phyloP scores from a whole-genome alignment of 169 alveolate species.

The Plasmodium gaboni region DNA sequence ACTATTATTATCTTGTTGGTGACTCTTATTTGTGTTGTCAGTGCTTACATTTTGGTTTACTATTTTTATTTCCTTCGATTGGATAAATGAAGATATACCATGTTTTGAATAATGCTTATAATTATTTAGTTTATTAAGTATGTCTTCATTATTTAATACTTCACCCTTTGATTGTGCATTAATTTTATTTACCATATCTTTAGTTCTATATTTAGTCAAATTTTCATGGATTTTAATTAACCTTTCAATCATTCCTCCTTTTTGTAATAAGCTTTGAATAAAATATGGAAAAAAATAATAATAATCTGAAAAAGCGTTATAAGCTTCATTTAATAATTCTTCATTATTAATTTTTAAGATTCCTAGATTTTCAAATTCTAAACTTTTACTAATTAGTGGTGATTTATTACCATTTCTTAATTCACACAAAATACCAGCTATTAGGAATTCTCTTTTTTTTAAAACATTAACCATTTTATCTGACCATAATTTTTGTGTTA shows the following conservation, averaged over 20 bases:
- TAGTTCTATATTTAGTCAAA: slow-evolving; percentile 53
- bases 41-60: neutral
- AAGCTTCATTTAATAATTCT: slow-evolving; percentile 40
- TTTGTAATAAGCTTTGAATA: slow-evolving; percentile 26
- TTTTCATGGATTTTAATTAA: slow-evolving; percentile 31
- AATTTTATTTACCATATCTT: slow-evolving; percentile 34
- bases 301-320: slow-evolving; percentile 52
- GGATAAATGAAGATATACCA: slow-evolving; percentile 7
- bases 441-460: slow-evolving; percentile 54
- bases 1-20: neutral
- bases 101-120: slow-evolving; percentile 37
- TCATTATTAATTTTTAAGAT: slow-evolving; percentile 52
- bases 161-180: slow-evolving; percentile 49
- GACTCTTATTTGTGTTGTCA: neutral
- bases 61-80: slow-evolving; percentile 1
- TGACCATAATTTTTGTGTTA: slow-evolving; percentile 54
- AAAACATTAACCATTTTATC: slow-evolving; percentile 51
- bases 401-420: slow-evolving; percentile 60
- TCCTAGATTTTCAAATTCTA: slow-evolving; percentile 50
- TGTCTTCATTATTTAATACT: slow-evolving; percentile 49
- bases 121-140: slow-evolving; percentile 15
- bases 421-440: slow-evolving; percentile 64
- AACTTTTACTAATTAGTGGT: slow-evolving; percentile 13
- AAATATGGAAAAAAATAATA: slow-evolving; percentile 52
- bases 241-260: slow-evolving; percentile 50